phyloP scores from a whole-genome alignment of 2,329 filamentous ascomycete genomes.

The Ceratocystis alfenasii region DNA sequence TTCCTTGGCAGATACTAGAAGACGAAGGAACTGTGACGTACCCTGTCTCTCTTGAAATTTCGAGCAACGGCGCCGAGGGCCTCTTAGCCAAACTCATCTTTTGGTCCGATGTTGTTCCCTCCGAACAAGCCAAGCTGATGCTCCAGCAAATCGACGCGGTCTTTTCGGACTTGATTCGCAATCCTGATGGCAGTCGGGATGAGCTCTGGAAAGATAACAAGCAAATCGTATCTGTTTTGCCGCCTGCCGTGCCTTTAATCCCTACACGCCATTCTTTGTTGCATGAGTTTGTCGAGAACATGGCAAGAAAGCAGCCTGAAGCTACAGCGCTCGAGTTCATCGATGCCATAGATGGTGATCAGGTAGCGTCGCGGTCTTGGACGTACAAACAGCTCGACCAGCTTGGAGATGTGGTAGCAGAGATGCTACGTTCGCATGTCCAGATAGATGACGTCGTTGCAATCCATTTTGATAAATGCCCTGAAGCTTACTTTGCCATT shows the following conservation, averaged over 20 bases:
- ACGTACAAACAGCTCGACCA: slow-evolving; percentile 60
- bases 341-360: slow-evolving; percentile 37
- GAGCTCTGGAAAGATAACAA: slow-evolving; percentile 3
- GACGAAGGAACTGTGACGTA: slow-evolving; percentile 67
- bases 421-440: slow-evolving; percentile 44
- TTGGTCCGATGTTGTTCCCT: slow-evolving; percentile 51
- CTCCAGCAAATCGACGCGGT: slow-evolving; percentile 59
- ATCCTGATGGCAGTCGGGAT: slow-evolving; percentile 30
- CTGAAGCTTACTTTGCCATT: slow-evolving; percentile 72
- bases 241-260: slow-evolving; percentile 47
- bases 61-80: slow-evolving; percentile 38
- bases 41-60: slow-evolving; percentile 66
- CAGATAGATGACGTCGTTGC: slow-evolving; percentile 52
- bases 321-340: slow-evolving; percentile 66
- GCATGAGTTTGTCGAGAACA: slow-evolving; percentile 65
- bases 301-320: slow-evolving; percentile 43
- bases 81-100: slow-evolving; percentile 57
- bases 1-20: slow-evolving; percentile 47
- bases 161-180: slow-evolving; percentile 46
- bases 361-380: slow-evolving; percentile 39
- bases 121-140: slow-evolving; percentile 53
- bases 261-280: slow-evolving; percentile 48
- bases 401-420: slow-evolving; percentile 60
- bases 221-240: slow-evolving; percentile 49
- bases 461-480: slow-evolving; percentile 73